Percentiles rank a stretch among this genome's conserved stretches.
Evolutionary conservation across 2,329 filamentous ascomycete genomes (phyloP).

Genomic region (Septoria petroselini): DNA sequence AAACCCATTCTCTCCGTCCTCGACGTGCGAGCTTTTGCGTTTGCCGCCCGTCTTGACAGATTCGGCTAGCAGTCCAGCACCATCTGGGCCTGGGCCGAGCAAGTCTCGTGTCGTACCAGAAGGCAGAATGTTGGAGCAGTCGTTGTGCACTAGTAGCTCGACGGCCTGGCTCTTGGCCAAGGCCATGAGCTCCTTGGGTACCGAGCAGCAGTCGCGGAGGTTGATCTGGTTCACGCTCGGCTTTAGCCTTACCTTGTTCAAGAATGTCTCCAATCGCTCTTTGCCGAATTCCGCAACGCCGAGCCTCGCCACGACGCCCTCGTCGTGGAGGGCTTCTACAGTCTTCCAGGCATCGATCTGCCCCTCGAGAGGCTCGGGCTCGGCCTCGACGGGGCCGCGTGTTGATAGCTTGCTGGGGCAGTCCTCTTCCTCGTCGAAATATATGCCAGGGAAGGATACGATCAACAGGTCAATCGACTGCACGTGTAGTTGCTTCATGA

Average conservation of each 20-base stretch:
- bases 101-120: conserved; percentile 80
- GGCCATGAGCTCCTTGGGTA: conserved; percentile 79
- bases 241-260: conserved; percentile 65
- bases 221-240: conserved; percentile 95
- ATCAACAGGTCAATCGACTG: conserved; percentile 81
- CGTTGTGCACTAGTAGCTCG: conserved; percentile 87
- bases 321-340: conserved; percentile 68
- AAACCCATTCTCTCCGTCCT: conserved; percentile 52
- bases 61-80: conserved; percentile 70
- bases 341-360: conserved; percentile 66
- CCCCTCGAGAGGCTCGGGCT: conserved; percentile 57
- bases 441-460: conserved; percentile 86
- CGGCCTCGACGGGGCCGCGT: conserved; percentile 40
- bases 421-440: conserved; percentile 88
- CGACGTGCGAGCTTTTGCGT: conserved; percentile 41
- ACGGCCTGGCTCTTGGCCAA: conserved; percentile 81
- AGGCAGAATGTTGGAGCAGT: conserved; percentile 88
- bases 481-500: conserved; percentile 75
- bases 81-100: conserved; percentile 66
- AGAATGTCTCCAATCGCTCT: conserved; percentile 73
- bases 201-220: conserved; percentile 89
- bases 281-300: conserved; percentile 90
- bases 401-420: conserved; percentile 57
- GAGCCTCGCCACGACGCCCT: conserved; percentile 69
- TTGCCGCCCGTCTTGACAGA: conserved; percentile 43